Base-by-base conservation (phyloP, 2,329 filamentous ascomycete species). In the Elsinoe arachidis region DNA sequence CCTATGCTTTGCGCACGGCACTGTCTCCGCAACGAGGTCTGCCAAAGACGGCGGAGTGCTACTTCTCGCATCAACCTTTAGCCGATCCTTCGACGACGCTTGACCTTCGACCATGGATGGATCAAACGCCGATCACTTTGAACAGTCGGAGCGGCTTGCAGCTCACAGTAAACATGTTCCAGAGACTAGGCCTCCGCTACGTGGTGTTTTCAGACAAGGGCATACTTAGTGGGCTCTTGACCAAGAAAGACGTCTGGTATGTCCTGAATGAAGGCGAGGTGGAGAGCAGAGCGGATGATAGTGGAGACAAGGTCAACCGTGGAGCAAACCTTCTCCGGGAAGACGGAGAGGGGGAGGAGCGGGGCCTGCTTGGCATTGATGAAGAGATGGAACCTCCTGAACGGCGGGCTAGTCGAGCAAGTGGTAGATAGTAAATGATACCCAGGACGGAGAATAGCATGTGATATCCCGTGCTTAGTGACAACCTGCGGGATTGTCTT, bases 231-330 rank as follows among this genome's bases (percentile, higher is more conserved):
- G 93, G 93, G 0, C 72, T 99, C 49, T 75, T 97, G 63, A 99
- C 93, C 17, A 97, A 97, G 77, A 99, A 99, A 76, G 93, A 99
- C 72, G 85, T 95, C 34, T 97, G 91, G 88, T 91, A 89, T 70
- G 84, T 97, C 38, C 77, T 97, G 46, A 90, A 96, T 68, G 88
- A 86, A 41, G 84, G 83, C 9, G 85, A 86, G 62, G 82, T 55
- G 5, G 51, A 58, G 6, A 46, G 23, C 39, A 38, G 41, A 85
- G 54, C 41, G 19, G 54, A 56, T 38, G 53, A 54, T 17, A 14
- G 55, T 68, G 66, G 6, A 63, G 51, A 38, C 11, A 55, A 33
- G 17, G 19, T 56, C 23, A 56, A 38, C 30, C 41, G 54, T 15
- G 54, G 43, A 26, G 54, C 54, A 7, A 56, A 56, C 26, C 33